phyloP scores from a whole-genome alignment of 2,329 filamentous ascomycete species.

The Calonectria ilicicola region DNA sequence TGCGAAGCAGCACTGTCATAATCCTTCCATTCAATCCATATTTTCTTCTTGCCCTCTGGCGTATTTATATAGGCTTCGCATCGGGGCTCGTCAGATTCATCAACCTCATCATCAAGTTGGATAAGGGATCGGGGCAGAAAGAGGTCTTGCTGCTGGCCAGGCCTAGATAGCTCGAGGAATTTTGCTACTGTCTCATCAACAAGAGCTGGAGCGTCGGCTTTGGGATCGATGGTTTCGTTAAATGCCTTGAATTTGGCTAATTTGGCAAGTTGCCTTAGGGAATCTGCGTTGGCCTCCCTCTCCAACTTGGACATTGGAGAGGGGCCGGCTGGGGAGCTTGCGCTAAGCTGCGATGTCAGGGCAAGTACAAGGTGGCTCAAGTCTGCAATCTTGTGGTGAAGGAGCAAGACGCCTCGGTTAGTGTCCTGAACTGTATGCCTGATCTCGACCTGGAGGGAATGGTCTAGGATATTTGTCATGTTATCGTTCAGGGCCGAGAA shows the following conservation, averaged over 20 bases:
- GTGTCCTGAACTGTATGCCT: conserved; percentile 61
- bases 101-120: conserved; percentile 46
- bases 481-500: conserved; percentile 60
- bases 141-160: conserved; percentile 47
- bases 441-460: conserved; percentile 60
- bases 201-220: conserved; percentile 41
- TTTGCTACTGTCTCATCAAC: conserved; percentile 52
- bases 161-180: conserved; percentile 54
- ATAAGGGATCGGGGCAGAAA: conserved; percentile 51
- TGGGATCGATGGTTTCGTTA: conserved; percentile 58
- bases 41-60: conserved; percentile 50
- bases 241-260: conserved; percentile 65
- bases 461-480: conserved; percentile 61
- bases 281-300: conserved; percentile 53
- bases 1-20: conserved; percentile 53
- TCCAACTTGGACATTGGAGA: conserved; percentile 50
- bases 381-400: conserved; percentile 60
- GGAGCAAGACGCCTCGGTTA: conserved; percentile 59
- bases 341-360: conserved; percentile 57
- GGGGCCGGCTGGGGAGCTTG: conserved; percentile 32
- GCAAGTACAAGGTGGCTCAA: conserved; percentile 59
- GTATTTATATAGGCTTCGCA: conserved; percentile 55
- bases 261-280: conserved; percentile 54
- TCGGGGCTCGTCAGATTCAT: conserved; percentile 49
- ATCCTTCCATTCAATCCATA: conserved; percentile 66